Conservation (phyloP, 108 stramenopile genomes). For the Seminavis robusta region DNA sequence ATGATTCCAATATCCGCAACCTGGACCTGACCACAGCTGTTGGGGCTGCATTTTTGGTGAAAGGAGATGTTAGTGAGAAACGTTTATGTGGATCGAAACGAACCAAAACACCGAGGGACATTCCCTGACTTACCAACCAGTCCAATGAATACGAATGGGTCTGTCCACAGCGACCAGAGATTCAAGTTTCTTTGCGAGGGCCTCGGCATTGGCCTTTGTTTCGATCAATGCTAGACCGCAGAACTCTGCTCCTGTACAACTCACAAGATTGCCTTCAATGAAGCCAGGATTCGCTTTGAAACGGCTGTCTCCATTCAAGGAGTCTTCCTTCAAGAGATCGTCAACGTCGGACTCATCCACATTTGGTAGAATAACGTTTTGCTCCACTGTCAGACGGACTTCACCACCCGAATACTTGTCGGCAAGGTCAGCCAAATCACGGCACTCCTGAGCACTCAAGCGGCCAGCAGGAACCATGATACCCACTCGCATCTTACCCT, state of each 20-base stretch:
- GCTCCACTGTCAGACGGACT: constrained; percentile 92
- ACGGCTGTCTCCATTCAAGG: constrained; percentile 45
- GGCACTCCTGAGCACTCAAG: constrained; percentile 69
- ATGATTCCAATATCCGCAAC: constrained; percentile 94
- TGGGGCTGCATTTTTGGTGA: constrained; percentile 70
- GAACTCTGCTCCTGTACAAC: constrained; percentile 95
- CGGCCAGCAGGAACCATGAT: constrained; percentile 85
- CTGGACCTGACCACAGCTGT: constrained; percentile 94
- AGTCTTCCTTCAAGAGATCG: constrained; percentile 57
- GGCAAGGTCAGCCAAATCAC: constrained; percentile 80
- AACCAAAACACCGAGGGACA: neutral
- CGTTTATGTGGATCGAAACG: neutral
- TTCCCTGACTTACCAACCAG: constrained; percentile 70
- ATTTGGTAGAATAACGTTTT: constrained; percentile 92
- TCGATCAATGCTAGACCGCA: constrained; percentile 89
- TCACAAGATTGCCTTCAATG: constrained; percentile 82
- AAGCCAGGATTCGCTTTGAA: constrained; percentile 67
- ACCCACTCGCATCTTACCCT: constrained; percentile 83
- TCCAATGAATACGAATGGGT: constrained; percentile 93
- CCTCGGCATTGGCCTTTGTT: constrained; percentile 83
- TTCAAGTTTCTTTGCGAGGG: constrained; percentile 72
- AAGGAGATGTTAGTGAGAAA: too few species aligned
- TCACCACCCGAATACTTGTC: constrained; percentile 86
- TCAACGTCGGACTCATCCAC: constrained; percentile 70
- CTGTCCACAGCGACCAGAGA: constrained; percentile 68